A percentile compares a stretch with the other conserved stretches of the same genome.
Conservation (phyloP, 2,329 filamentous ascomycete species). For the Aureobasidium sp. region DNA sequence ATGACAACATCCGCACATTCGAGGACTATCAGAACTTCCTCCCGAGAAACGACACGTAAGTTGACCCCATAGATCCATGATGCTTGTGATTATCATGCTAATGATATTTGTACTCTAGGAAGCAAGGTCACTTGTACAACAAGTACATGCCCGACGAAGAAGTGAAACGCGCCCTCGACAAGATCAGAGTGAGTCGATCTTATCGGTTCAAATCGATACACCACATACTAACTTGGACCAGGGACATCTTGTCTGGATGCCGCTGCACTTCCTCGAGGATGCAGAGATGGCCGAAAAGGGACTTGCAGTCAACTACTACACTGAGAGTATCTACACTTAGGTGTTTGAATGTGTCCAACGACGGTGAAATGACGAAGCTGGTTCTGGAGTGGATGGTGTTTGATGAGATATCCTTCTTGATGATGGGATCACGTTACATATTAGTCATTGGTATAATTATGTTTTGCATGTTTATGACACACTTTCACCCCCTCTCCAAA, state of each 20-base stretch:
- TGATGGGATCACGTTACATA: neutral
- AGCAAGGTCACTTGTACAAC: constrained; percentile 81
- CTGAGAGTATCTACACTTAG: constrained; percentile 76
- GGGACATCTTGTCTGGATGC: constrained; percentile 93
- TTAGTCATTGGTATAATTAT: neutral
- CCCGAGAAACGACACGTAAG: constrained; percentile 36
- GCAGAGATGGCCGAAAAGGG: constrained; percentile 86
- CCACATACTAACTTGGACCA: constrained; percentile 21
- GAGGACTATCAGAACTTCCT: constrained; percentile 80
- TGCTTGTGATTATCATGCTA: neutral
- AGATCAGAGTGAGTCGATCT: constrained; percentile 40
- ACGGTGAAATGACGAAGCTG: neutral
- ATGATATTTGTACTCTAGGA: constrained; percentile 31
- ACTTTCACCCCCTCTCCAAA: neutral
- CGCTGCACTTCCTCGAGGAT: constrained; percentile 75
- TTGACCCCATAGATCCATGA: neutral
- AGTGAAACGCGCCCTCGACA: constrained; percentile 65
- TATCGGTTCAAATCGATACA: too few species aligned
- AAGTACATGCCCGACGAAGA: constrained; percentile 64
- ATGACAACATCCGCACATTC: constrained; percentile 81
- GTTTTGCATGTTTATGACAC: neutral
- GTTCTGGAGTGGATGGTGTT: neutral
- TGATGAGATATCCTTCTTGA: neutral
- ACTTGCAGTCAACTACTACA: constrained; percentile 75
- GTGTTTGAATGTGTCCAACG: too few species aligned